phyloP scores from a whole-genome alignment of 225 moss, liverwort and hornwort species.

The Lunularia cruciata region DNA sequence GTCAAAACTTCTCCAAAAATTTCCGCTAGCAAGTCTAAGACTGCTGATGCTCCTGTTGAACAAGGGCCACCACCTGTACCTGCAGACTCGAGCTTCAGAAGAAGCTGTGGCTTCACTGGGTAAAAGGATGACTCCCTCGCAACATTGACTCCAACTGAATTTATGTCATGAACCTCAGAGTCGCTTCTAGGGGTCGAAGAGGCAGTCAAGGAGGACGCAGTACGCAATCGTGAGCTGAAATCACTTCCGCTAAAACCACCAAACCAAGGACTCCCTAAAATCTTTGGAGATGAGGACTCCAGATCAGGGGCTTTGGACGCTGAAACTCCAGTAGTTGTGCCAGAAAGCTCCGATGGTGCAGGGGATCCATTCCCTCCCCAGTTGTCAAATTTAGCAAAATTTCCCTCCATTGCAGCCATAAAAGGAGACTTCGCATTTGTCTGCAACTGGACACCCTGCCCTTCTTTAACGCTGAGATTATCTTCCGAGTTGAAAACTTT shows the following conservation, averaged over 20 bases:
- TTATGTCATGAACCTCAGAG: slow-evolving; percentile 42
- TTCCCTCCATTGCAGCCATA: slow-evolving; percentile 20
- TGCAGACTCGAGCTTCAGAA: slow-evolving; percentile 64
- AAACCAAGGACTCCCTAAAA: slow-evolving; percentile 46
- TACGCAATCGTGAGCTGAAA: slow-evolving; percentile 50
- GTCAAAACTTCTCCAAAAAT: slow-evolving; percentile 84
- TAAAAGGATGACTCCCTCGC: slow-evolving; percentile 58
- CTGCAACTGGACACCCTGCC: slow-evolving; percentile 1
- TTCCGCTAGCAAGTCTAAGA: slow-evolving; percentile 88
- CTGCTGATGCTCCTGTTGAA: slow-evolving; percentile 71
- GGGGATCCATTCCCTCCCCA: slow-evolving; percentile 23
- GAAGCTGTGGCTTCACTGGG: slow-evolving; percentile 63
- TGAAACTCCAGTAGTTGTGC: background rate
- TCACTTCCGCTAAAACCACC: slow-evolving; percentile 59
- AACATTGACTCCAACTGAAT: slow-evolving; percentile 53
- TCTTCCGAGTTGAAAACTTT: slow-evolving; percentile 8
- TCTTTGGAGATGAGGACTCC: slow-evolving; percentile 47
- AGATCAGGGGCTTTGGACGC: slow-evolving; percentile 19
- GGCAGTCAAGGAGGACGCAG: slow-evolving; percentile 50
- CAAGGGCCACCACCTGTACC: slow-evolving; percentile 81
- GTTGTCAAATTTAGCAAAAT: background rate
- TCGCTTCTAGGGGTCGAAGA: slow-evolving; percentile 51
- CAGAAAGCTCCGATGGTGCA: slow-evolving; percentile 26
- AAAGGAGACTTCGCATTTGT: slow-evolving; percentile 12
- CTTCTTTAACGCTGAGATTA: slow-evolving; percentile 7